Conservation (phyloP, 495 filamentous ascomycete genomes). For the Aspergillus nidulans region DNA sequence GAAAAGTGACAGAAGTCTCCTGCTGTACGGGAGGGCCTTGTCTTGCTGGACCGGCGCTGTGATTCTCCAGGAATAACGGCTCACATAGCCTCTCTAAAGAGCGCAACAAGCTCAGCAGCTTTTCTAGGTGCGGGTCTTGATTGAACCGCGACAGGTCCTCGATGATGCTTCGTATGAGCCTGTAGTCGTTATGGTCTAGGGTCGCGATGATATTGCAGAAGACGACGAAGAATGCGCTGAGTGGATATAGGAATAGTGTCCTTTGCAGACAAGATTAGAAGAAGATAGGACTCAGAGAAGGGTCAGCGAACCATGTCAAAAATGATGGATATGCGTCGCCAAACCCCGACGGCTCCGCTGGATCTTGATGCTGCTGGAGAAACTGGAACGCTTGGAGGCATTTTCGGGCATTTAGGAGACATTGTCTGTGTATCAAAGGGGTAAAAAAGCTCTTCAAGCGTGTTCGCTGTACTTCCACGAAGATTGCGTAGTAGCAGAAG, state of each 20-base stretch:
- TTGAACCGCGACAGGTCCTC: slow-evolving; percentile 21
- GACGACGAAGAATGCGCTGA: slow-evolving; percentile 30
- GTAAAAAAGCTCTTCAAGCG: slow-evolving; percentile 19
- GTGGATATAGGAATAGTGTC: slow-evolving; percentile 27
- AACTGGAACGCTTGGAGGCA: slow-evolving; percentile 24
- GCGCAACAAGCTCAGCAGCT: slow-evolving; percentile 19
- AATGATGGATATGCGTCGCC: slow-evolving; percentile 27
- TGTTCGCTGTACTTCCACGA: slow-evolving; percentile 29
- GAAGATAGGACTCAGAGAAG: not conserved
- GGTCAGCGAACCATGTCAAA: slow-evolving; percentile 21
- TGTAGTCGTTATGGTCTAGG: slow-evolving; percentile 23
- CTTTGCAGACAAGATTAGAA: slow-evolving; percentile 3
- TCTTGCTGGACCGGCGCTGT: not conserved
- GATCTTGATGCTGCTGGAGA: slow-evolving; percentile 17
- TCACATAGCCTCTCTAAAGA: slow-evolving; percentile 21
- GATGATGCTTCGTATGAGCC: slow-evolving; percentile 22
- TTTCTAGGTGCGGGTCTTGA: slow-evolving; percentile 19
- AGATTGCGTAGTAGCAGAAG: slow-evolving; percentile 28
- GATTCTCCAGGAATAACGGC: slow-evolving; percentile 19
- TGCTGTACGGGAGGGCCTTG: not conserved
- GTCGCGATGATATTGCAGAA: slow-evolving; percentile 31
- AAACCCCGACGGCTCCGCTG: slow-evolving; percentile 17
- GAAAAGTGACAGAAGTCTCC: not conserved
- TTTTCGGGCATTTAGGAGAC: slow-evolving; percentile 21
- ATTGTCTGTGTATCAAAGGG: slow-evolving; percentile 23